Percentiles rank a stretch among this genome's conserved stretches.
phyloP scores from a whole-genome alignment of 1,284 basidiomycete genomes.

The Puccinia horiana region DNA sequence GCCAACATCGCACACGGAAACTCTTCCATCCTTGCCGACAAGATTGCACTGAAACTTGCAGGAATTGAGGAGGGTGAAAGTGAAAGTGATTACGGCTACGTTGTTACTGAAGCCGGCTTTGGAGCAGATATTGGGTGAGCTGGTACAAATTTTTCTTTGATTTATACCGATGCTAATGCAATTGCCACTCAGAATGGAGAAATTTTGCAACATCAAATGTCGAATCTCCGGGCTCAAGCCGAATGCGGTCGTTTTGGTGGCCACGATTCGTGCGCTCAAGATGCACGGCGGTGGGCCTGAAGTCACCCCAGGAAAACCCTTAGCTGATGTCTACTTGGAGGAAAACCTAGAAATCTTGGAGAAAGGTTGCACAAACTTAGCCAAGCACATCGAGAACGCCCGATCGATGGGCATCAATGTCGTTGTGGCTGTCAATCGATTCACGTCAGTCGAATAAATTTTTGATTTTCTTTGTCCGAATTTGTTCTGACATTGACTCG shows the following conservation, averaged over 20 bases:
- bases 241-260: conserved; percentile 92
- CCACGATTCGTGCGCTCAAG: conserved; percentile 95
- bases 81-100: conserved; percentile 80
- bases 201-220: conserved; percentile 99
- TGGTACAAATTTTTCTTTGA: background rate
- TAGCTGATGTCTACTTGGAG: conserved; percentile 89
- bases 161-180: conserved; percentile 56
- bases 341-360: conserved; percentile 88
- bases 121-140: conserved; percentile 88
- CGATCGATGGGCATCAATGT: conserved; percentile 97
- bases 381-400: conserved; percentile 91
- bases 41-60: conserved; percentile 92
- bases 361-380: conserved; percentile 89
- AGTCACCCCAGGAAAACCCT: conserved; percentile 90
- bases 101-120: conserved; percentile 97
- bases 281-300: conserved; percentile 99
- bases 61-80: conserved; percentile 91
- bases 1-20: conserved; percentile 99
- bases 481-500: background rate
- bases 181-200: conserved; percentile 59
- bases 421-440: conserved; percentile 92
- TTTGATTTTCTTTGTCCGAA: background rate
- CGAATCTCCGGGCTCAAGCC: conserved; percentile 87
- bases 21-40: conserved; percentile 95
- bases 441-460: conserved; percentile 68